Evolutionary conservation across 2,329 filamentous ascomycete genomes (phyloP).

Genomic region (Penicillium sp.): DNA sequence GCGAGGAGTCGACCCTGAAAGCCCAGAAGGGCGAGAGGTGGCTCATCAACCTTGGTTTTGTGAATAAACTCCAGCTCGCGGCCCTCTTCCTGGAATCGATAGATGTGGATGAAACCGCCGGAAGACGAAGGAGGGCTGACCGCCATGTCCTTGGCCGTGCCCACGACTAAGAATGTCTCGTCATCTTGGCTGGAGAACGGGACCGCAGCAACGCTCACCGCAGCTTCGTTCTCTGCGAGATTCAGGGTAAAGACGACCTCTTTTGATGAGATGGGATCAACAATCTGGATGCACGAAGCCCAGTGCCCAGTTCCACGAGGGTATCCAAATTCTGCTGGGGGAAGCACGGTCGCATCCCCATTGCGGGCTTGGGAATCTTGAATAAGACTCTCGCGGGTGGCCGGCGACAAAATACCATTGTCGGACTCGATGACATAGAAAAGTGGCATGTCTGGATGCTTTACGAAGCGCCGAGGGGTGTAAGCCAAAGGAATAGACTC

Average conservation of each 20-base stretch:
- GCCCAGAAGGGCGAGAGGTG: conserved; percentile 78
- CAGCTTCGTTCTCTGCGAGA: conserved; percentile 82
- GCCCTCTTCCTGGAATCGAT: conserved; percentile 82
- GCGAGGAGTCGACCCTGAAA: conserved; percentile 88
- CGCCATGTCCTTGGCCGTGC: conserved; percentile 84
- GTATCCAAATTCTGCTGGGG: conserved; percentile 81
- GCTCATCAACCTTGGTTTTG: conserved; percentile 87
- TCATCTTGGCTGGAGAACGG: conserved; percentile 83
- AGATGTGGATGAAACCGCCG: conserved; percentile 84
- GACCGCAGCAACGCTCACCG: conserved; percentile 77
- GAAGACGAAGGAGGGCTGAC: conserved; percentile 69
- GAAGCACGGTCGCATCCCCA: conserved; percentile 63
- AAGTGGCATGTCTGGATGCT: conserved; percentile 77
- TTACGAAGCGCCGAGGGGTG: conserved; percentile 80
- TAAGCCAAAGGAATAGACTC: conserved; percentile 82
- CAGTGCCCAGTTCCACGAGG: conserved; percentile 77
- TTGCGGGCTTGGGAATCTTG: conserved; percentile 65
- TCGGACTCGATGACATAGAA: conserved; percentile 95
- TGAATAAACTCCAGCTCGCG: conserved; percentile 87
- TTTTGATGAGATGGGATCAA: conserved; percentile 75
- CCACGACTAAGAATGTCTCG: conserved; percentile 86
- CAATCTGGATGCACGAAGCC: conserved; percentile 90
- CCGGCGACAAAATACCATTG: conserved; percentile 78
- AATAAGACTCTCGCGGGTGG: conserved; percentile 68
- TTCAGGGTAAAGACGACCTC: conserved; percentile 71